Evolutionary conservation across 1,284 basidiomycete species (phyloP), one percentile per base, ranked within the genome.

Genomic region (Tremellales sp.): DNA sequence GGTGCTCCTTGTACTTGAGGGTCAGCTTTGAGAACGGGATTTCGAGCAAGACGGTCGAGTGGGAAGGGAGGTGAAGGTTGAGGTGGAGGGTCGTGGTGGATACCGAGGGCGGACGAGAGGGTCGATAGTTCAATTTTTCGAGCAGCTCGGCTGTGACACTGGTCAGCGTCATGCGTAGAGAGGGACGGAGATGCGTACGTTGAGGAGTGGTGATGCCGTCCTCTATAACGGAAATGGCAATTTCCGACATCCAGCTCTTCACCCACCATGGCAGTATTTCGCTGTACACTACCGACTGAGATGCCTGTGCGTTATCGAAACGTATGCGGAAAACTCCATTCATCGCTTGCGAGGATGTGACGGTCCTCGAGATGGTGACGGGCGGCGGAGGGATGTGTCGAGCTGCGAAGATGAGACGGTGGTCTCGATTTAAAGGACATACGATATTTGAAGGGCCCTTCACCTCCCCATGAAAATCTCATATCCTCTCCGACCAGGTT

Each of bases 241-340:
- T 74, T 5, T 92, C 91, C 71, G 92, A 87, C 51, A 95, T 75
- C 74, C 86, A 92, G 39, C 89, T 85, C 53, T 87, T 85, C 40
- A 97, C 78, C 63, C 92, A 85, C 84, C 91, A 95, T 3, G 94
- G 94, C 77, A 95, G 83, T 2, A 86, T 85, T 70, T 98, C 95
- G 43, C 90, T 79, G 73, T 94, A 97, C 7, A 85, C 71, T 0
- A 84, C 77, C 25, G 78, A 72, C 26, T 84, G 70, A 2, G 78
- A 65, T 0, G 67, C 56, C 5, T 77, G 61, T 16, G 75, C 74
- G 43, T 81, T 78, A 66, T 97, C 97, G 13, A 68, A 77, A 19
- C 78, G 76, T 6, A 94, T 71, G 27, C 79, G 78, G 14, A 98
- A 80, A 22, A 78, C 76, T 2, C 89, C 89, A 50, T 75, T 80